Evolutionary conservation across 2,329 filamentous ascomycete species (phyloP), one percentile per base, ranked within the genome.

Genomic region (Nigrospora osmanthi): DNA sequence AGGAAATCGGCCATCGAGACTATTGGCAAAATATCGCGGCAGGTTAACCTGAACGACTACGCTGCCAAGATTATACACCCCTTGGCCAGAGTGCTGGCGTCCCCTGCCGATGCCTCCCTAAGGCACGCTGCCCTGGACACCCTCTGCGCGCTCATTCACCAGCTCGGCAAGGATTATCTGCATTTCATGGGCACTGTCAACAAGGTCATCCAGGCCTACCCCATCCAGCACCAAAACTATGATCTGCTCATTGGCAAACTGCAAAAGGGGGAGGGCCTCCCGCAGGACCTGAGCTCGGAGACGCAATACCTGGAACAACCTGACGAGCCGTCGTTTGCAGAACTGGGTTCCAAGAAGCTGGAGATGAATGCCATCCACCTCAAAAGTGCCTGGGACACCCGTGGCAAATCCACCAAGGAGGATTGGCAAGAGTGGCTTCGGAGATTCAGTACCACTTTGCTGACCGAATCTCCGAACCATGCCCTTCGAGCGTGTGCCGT

Each of bases 361-460:
- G 89, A 95, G 49, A 91, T 97, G 65, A 99, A 98, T 54, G 89
- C 95, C 42, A 90, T 97, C 51, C 94, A 98, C 70, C 73, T 99
- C 17, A 96, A 97, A 66, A 85, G 86, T 51, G 93, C 94, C 0
- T 99, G 93, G 93, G 93, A 97, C 56, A 93, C 94, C 0, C 89
- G 85, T 47, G 89, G 94, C 49, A 96, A 96, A 60, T 96, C 91
- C 0, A 99, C 93, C 11, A 89, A 90, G 57, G 93, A 99, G 61
- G 93, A 99, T 66, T 99, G 93, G 93, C 88, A 95, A 57, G 93
- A 99, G 64, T 99, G 93, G 93, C 89, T 98, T 66, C 82, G 94
- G 49, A 80, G 91, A 28, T 95, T 98, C 67, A 97, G 91, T 60
- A 91, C 95, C 32, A 95, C 95, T 45, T 74, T 98, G 9, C 75